Conservation (phyloP, 805 yeast species). For the Candida pini region DNA sequence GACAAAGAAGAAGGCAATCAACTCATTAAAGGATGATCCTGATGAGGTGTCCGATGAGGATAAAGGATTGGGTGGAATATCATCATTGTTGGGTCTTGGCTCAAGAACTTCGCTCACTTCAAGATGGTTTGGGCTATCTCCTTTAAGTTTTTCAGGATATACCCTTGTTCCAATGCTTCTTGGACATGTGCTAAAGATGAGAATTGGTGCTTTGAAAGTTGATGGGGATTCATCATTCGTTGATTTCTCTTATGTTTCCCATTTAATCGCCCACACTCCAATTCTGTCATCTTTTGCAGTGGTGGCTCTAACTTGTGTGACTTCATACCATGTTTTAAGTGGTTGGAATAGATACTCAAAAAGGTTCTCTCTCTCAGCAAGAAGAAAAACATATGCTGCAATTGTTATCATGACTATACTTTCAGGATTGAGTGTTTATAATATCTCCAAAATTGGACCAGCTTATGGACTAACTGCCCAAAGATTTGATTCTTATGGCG, state of each 20-base stretch:
- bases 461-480: slow-evolving; percentile 19
- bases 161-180: slow-evolving; percentile 37
- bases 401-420: slow-evolving; percentile 33
- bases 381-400: slow-evolving; percentile 38
- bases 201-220: slow-evolving; percentile 44
- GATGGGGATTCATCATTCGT: slow-evolving; percentile 64
- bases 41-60: slow-evolving; percentile 31
- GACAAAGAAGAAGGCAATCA: slow-evolving; percentile 6
- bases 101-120: slow-evolving; percentile 41
- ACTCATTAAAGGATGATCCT: slow-evolving; percentile 6
- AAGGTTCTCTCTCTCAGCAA: slow-evolving; percentile 33
- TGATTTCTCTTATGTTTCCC: slow-evolving; percentile 45
- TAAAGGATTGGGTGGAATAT: slow-evolving; percentile 59
- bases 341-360: slow-evolving; percentile 47
- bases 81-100: slow-evolving; percentile 52
- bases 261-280: slow-evolving; percentile 22
- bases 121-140: slow-evolving; percentile 43
- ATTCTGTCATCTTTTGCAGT: no score
- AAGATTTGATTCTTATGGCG: slow-evolving; percentile 16
- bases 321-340: slow-evolving; percentile 48
- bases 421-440: slow-evolving; percentile 33
- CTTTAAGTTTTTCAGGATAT: slow-evolving; percentile 58
- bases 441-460: slow-evolving; percentile 16
- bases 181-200: slow-evolving; percentile 42
- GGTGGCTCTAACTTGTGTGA: slow-evolving; percentile 31